Base-by-base conservation (phyloP, 148 eudicot species). In the Rhododendron molle region DNA sequence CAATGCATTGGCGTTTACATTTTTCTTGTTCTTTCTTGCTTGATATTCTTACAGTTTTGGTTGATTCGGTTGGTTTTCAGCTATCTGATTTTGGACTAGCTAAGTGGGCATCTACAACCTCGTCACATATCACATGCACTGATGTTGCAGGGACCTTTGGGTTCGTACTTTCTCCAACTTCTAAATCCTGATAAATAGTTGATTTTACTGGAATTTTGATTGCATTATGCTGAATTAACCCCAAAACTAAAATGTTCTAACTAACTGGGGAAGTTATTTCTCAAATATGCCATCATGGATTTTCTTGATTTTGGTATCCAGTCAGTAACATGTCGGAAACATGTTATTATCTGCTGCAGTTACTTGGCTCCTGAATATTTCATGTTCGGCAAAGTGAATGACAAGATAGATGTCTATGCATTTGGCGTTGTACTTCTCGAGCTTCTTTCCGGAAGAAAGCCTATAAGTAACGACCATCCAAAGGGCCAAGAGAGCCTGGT, bases 351-450 rank as follows among this genome's bases (percentile, higher is more conserved):
- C 32, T 86, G 14, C 78, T 88, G 92, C 93, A 97, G 99, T 81
- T 97, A 97, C 90, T 86, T 97, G 92, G 98, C 99, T 77, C 99
- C 99, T 47, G 99, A 97, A 83, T 97, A 97, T 89, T 94, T 97
- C 92, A 94, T 94, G 99, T 91, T 92, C 74, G 99, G 98, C 52
- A 94, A 95, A 89, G 92, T 94, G 65, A 93, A 90, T 9, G 95
- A 94, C 74, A 95, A 92, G 87, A 89, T 97, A 80, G 99, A 97
- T 89, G 98, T 95, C 28, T 97, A 94, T 88, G 99, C 99, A 49
- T 97, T 86, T 44, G 99, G 99, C 12, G 99, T 97, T 91, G 98
- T 97, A 78, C 98, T 97, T 84, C 99, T 97, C n/a, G 99, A 97
- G 96, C 96, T 97, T 88, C 91, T 97, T 65, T 91, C 99, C 0